A percentile compares a stretch with the other conserved stretches of the same genome.
Evolutionary conservation across 768 basidiomycete genomes (phyloP).

Genomic region (Mrakia gelida): DNA sequence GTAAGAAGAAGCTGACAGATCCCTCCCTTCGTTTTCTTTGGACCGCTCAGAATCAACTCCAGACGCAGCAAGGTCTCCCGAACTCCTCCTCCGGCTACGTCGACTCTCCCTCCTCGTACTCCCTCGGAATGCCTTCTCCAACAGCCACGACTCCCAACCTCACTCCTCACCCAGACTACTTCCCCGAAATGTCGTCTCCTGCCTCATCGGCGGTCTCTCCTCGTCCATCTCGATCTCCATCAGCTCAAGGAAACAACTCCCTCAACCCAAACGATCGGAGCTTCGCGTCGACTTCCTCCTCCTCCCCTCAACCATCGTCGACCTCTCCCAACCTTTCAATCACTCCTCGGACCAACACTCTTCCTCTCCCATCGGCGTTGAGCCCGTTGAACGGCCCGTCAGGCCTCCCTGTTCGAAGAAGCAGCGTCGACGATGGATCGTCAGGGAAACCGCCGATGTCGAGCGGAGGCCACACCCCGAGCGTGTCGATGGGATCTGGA

Average conservation of each 20-base stretch:
- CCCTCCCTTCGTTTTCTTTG: not conserved
- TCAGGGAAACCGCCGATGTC: constrained; percentile 38
- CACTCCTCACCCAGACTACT: not conserved
- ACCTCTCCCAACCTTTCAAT: not conserved
- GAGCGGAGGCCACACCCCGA: constrained; percentile 4
- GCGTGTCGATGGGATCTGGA: constrained; percentile 23
- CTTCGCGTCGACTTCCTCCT: not conserved
- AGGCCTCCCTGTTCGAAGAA: constrained; percentile 5
- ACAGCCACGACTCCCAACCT: not conserved
- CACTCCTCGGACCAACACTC: not conserved
- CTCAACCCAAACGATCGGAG: not conserved
- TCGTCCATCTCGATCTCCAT: constrained; percentile 1
- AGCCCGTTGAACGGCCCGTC: not conserved
- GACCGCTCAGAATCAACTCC: constrained; percentile 8
- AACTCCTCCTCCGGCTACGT: not conserved
- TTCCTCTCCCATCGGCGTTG: not conserved
- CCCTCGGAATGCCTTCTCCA: not conserved
- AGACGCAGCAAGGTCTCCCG: not conserved
- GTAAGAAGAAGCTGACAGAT: not conserved
- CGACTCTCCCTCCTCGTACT: constrained; percentile 14
- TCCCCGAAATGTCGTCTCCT: not conserved
- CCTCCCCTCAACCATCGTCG: not conserved
- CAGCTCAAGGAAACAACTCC: not conserved
- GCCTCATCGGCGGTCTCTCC: not conserved
- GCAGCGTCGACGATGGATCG: constrained; percentile 28